Conservation (phyloP, 495 filamentous ascomycete species). For the Penicillium ochrochloron region DNA sequence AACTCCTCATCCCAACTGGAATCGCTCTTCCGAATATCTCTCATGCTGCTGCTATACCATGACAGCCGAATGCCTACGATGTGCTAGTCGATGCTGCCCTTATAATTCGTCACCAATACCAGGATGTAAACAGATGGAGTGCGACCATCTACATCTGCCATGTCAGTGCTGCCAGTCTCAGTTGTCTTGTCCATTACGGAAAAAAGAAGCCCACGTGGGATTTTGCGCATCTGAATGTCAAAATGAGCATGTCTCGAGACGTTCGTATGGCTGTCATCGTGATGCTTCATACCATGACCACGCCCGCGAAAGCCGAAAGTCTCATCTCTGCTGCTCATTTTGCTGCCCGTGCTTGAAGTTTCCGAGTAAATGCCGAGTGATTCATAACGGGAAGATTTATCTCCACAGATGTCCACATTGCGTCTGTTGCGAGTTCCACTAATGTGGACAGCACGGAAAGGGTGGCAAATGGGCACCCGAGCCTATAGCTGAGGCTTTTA, state of each 20-base stretch:
- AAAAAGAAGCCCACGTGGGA: background rate
- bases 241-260: background rate
- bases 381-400: background rate
- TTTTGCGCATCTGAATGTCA: background rate
- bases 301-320: background rate
- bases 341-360: background rate
- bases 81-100: background rate
- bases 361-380: background rate
- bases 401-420: background rate
- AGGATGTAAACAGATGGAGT: background rate
- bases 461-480: background rate
- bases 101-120: background rate
- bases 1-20: background rate
- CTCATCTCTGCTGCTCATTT: background rate
- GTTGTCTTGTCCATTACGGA: background rate
- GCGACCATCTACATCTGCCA: background rate
- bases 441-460: background rate
- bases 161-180: background rate
- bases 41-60: background rate
- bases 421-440: background rate
- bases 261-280: background rate
- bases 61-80: background rate
- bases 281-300: background rate
- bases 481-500: background rate
- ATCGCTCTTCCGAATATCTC: background rate